These are phyloP conservation scores for Condylostoma magnum DNA, from an alignment of 169 alveolate species.

Conservation along the genomic window DNA sequence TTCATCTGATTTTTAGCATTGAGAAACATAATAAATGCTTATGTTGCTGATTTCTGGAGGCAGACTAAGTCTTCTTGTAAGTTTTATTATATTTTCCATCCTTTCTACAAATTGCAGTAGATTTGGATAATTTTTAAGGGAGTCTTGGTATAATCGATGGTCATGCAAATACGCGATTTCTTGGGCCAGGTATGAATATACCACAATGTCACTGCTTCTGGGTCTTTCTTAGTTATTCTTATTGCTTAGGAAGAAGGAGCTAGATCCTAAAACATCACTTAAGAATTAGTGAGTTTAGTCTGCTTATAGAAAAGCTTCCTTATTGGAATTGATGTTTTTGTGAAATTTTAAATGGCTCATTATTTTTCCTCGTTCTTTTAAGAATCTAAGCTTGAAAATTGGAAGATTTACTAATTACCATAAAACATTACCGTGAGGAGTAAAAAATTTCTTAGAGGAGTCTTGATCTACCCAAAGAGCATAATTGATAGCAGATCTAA, in stretches of 20 bases:
- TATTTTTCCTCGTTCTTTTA: not conserved
- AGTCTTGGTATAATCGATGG: not conserved
- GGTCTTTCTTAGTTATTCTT: not conserved
- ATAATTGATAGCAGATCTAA: not conserved
- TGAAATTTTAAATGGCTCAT: not conserved
- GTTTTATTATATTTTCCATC: not conserved
- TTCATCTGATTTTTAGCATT: too few relatives aligned
- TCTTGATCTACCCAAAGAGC: slow-evolving; percentile 3
- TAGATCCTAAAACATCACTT: slow-evolving; percentile 8
- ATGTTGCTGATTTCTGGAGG: too few relatives aligned
- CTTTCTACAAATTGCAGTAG: not conserved
- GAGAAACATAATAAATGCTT: too few relatives aligned
- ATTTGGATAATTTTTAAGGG: not conserved
- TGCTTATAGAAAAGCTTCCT: not conserved
- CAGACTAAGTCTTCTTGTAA: too few relatives aligned
- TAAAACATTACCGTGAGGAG: not conserved
- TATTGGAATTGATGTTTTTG: not conserved
- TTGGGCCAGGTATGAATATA: slow-evolving; percentile 5
- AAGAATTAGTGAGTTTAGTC: not conserved
- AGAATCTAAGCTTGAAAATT: not conserved
- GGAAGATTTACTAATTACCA: slow-evolving; percentile 2
- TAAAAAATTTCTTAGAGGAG: slow-evolving; percentile 4
- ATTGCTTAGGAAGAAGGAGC: slow-evolving; percentile 11
- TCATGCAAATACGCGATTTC: not conserved
- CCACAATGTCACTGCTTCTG: slow-evolving; percentile 5